A percentile compares a stretch with the other conserved stretches of the same genome.
Evolutionary conservation across 768 basidiomycete genomes (phyloP).

Genomic region (Hemileccinum rubropunctum): DNA sequence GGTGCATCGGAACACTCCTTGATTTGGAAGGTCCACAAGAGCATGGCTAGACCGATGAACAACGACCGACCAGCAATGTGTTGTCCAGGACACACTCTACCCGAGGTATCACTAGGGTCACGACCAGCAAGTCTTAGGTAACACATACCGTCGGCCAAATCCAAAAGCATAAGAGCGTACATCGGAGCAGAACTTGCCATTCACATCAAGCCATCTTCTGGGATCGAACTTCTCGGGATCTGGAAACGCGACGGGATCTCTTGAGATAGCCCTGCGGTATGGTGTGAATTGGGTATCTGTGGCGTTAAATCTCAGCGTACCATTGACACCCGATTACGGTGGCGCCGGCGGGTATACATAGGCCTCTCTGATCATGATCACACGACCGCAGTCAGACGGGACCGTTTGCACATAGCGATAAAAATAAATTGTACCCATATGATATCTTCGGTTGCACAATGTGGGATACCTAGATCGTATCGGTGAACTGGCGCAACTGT

Average conservation of each 20-base stretch:
- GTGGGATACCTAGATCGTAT: background rate
- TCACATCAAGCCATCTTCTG: constrained; percentile 1
- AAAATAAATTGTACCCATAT: constrained; percentile 3
- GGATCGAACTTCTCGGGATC: constrained; percentile 15
- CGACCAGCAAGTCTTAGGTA: background rate
- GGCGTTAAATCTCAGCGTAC: background rate
- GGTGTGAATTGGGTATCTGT: background rate
- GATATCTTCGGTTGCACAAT: constrained; percentile 7
- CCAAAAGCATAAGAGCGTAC: background rate
- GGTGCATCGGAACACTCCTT: constrained; percentile 43
- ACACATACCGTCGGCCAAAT: constrained; percentile 3
- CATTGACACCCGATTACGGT: constrained; percentile 12
- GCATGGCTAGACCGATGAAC: constrained; percentile 55
- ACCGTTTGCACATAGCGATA: background rate
- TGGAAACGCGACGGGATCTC: constrained; percentile 11
- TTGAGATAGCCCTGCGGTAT: constrained; percentile 10
- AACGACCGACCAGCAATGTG: constrained; percentile 47
- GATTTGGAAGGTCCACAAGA: constrained; percentile 60
- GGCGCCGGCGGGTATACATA: constrained; percentile 11
- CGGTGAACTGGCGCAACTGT: background rate
- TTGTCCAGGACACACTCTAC: constrained; percentile 57
- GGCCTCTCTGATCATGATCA: constrained; percentile 1
- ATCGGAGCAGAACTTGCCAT: background rate
- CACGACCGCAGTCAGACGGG: background rate
- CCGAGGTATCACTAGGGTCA: background rate